A percentile compares a stretch with the other conserved stretches of the same genome.
These are phyloP conservation scores for Pestalotiopsis sp. DNA, from an alignment of 2,329 filamentous ascomycete species.

Conservation along the genomic window DNA sequence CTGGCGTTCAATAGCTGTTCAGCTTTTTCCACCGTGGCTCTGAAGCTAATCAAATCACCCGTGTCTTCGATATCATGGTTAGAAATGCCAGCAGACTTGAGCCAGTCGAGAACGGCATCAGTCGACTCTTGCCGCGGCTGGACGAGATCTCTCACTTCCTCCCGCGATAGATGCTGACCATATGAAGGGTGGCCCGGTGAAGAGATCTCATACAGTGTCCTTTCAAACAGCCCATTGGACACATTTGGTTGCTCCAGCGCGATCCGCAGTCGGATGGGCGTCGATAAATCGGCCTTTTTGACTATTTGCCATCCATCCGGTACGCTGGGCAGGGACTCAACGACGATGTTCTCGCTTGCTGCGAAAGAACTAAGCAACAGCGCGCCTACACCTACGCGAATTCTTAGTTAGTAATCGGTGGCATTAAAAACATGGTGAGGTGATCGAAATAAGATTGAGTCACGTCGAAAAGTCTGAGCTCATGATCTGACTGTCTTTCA, in stretches of 20 bases:
- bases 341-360: slow-evolving; percentile 27
- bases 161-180: slow-evolving; percentile 62
- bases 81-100: slow-evolving; percentile 51
- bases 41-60: slow-evolving; percentile 59
- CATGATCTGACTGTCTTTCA: neutral
- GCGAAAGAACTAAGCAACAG: neutral
- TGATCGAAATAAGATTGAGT: neutral
- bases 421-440: neutral
- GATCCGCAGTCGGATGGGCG: slow-evolving; percentile 48
- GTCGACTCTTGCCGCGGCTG: slow-evolving; percentile 41
- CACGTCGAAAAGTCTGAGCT: neutral
- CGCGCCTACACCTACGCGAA: neutral
- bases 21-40: slow-evolving; percentile 51
- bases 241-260: slow-evolving; percentile 50
- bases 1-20: slow-evolving; percentile 57
- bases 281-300: slow-evolving; percentile 35
- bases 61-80: slow-evolving; percentile 49
- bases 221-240: slow-evolving; percentile 49
- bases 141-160: slow-evolving; percentile 46
- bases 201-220: slow-evolving; percentile 61
- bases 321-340: slow-evolving; percentile 36
- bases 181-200: slow-evolving; percentile 61
- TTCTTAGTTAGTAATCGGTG: neutral
- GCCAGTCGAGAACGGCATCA: slow-evolving; percentile 55
- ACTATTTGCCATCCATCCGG: slow-evolving; percentile 40